These are phyloP conservation scores for Alternaria atra DNA, from an alignment of 2,329 filamentous ascomycete species.

Conservation along the genomic window DNA sequence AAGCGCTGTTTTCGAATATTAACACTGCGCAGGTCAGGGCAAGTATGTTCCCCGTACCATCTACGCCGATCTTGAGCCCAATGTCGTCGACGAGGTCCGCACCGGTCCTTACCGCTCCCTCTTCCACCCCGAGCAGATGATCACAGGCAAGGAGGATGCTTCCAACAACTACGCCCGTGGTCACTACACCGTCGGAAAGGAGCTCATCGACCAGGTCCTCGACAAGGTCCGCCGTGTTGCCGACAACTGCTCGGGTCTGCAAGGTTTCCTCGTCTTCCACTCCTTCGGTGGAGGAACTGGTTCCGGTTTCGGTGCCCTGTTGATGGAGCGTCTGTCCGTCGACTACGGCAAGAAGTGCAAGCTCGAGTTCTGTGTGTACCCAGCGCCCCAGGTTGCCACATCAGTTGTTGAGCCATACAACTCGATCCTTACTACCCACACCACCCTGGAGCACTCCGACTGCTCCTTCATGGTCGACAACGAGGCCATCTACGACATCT, in stretches of 20 bases:
- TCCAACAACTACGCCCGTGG: constrained; percentile 99
- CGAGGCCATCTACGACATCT: constrained; percentile 99
- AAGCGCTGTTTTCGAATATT: constrained; percentile 27
- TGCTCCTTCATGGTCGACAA: constrained; percentile 99
- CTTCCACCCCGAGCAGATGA: constrained; percentile 99
- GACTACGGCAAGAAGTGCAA: constrained; percentile 99
- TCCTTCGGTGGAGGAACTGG: constrained; percentile 99
- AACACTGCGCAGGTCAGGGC: constrained; percentile 76
- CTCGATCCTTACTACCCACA: constrained; percentile 98
- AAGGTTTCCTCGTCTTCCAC: constrained; percentile 99
- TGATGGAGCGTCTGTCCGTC: constrained; percentile 98
- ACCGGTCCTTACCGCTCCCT: constrained; percentile 95
- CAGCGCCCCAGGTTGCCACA: constrained; percentile 94
- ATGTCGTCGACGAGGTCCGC: constrained; percentile 98
- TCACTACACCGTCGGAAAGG: constrained; percentile 99
- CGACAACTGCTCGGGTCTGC: constrained; percentile 94
- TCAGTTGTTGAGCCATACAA: constrained; percentile 99
- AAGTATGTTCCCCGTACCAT: constrained; percentile 99
- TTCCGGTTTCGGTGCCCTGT: constrained; percentile 95
- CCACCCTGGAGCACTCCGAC: constrained; percentile 98
- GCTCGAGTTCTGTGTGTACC: constrained; percentile 99
- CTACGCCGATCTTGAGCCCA: constrained; percentile 99
- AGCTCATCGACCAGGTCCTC: constrained; percentile 96
- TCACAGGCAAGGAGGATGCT: constrained; percentile 99
- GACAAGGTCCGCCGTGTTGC: constrained; percentile 98